Base-by-base conservation (phyloP, 2,329 filamentous ascomycete species). In the Stachybotrys chlorohalonatus region DNA sequence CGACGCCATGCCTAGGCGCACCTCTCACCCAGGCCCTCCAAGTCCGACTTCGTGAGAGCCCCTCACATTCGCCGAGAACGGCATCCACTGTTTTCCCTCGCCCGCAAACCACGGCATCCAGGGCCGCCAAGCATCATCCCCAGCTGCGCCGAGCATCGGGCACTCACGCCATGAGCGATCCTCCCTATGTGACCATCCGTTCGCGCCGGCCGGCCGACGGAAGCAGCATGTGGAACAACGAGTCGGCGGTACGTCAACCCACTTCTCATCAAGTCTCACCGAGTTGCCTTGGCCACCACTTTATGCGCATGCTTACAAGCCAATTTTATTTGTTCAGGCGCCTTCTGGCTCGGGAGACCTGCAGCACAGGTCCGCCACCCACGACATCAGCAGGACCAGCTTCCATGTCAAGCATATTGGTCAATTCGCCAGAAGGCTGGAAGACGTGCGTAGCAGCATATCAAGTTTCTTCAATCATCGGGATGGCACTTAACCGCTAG, bases 341-440 rank as follows among this genome's bases (percentile, higher is more conserved):
- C 24, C 24, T 11, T 52, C 55, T 9, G 58, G 56, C 48, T 57
- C 56, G 54, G 59, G 58, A 31, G 65, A 67, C 47, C 61, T 61
- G 9, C 59, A 62, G 57, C 59, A 65, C 16, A 68, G 67, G 59
- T 70, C 69, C 48, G 68, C 79, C 17, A 83, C 80, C 13, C 80
- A 83, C 62, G 80, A 83, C 62, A 79, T 75, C 49, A 80, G 79
- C 61, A 77, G 80, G 47, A 78, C 81, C 4, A 81, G 71, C 68
- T 82, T 79, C 57, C 80, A 83, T 64, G 74, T 83, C 52, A 82
- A 81, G 65, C 73, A 81, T 56, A 71, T 83, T 47, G 73, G 76
- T 51, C 73, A 75, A 54, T 83, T 82, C 61, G 79, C 79, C 17
- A 72, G 75, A 61, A 76, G 74, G 36, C 71, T 83, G 31, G 75